phyloP scores from a whole-genome alignment of 176 grass and related monocot species.

The Triticum turgidum region DNA sequence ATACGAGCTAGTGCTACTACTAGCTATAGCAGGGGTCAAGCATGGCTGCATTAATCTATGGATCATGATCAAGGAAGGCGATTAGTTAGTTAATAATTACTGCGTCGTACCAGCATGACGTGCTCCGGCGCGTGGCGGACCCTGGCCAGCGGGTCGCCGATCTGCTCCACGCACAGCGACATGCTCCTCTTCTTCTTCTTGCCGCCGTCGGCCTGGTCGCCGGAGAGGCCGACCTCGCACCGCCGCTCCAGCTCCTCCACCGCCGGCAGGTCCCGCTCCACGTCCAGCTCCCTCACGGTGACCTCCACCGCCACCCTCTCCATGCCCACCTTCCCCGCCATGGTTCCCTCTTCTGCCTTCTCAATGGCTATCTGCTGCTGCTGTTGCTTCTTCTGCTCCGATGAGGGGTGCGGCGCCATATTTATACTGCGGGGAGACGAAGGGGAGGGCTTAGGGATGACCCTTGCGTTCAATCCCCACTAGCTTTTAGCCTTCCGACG shows the following conservation, averaged over 20 bases:
- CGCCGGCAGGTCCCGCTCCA: constrained; percentile 53
- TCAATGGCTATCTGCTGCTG: background rate
- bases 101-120: constrained; percentile 58
- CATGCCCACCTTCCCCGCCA: constrained; percentile 18
- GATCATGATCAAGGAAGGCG: background rate
- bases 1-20: background rate
- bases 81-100: background rate
- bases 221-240: constrained; percentile 54
- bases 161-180: constrained; percentile 50
- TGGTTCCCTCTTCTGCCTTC: background rate
- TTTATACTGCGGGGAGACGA: background rate
- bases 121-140: constrained; percentile 65
- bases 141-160: constrained; percentile 61
- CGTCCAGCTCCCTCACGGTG: constrained; percentile 54
- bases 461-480: too few relatives aligned
- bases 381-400: background rate
- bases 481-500: too few relatives aligned
- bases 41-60: background rate
- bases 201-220: background rate
- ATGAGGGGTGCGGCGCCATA: background rate
- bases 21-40: background rate
- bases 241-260: constrained; percentile 57
- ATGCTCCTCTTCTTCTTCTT: constrained; percentile 36
- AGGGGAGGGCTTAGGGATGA: too few relatives aligned
- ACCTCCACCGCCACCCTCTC: constrained; percentile 7